Evolutionary conservation across 2,329 filamentous ascomycete species (phyloP).

Genomic region (Penicillium frequentans): DNA sequence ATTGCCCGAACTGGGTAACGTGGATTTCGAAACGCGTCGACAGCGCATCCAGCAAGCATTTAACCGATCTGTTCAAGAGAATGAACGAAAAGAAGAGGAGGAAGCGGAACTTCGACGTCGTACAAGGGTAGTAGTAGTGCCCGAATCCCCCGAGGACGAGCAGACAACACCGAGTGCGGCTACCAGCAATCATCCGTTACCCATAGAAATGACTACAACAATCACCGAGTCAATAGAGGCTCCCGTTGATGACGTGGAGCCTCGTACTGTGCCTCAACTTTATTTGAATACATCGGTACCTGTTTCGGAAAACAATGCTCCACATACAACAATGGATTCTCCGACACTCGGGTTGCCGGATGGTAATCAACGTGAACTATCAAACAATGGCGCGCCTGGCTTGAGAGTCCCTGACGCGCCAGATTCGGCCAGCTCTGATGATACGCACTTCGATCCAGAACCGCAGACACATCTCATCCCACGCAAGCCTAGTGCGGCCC

Average conservation of each 20-base stretch:
- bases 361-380: background rate
- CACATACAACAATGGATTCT: slow-evolving; percentile 40
- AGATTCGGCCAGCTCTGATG: slow-evolving; percentile 54
- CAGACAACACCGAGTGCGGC: slow-evolving; percentile 11
- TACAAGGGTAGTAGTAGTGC: slow-evolving; percentile 48
- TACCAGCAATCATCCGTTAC: slow-evolving; percentile 2
- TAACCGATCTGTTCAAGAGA: slow-evolving; percentile 77
- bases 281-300: slow-evolving; percentile 27
- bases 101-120: slow-evolving; percentile 53
- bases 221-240: slow-evolving; percentile 19
- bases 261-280: slow-evolving; percentile 22
- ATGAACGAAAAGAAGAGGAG: slow-evolving; percentile 56
- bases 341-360: slow-evolving; percentile 42
- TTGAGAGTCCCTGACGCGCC: slow-evolving; percentile 10
- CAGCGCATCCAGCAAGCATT: slow-evolving; percentile 83
- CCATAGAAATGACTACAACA: slow-evolving; percentile 25
- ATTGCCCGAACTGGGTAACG: slow-evolving; percentile 66
- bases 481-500: slow-evolving; percentile 28
- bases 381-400: background rate
- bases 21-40: slow-evolving; percentile 80
- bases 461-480: slow-evolving; percentile 60
- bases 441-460: slow-evolving; percentile 71
- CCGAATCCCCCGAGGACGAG: slow-evolving; percentile 26
- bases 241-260: slow-evolving; percentile 10
- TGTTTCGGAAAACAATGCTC: slow-evolving; percentile 13